phyloP scores from a whole-genome alignment of 1,284 basidiomycete genomes.

The Microbotryum lychnidis-dioicae region DNA sequence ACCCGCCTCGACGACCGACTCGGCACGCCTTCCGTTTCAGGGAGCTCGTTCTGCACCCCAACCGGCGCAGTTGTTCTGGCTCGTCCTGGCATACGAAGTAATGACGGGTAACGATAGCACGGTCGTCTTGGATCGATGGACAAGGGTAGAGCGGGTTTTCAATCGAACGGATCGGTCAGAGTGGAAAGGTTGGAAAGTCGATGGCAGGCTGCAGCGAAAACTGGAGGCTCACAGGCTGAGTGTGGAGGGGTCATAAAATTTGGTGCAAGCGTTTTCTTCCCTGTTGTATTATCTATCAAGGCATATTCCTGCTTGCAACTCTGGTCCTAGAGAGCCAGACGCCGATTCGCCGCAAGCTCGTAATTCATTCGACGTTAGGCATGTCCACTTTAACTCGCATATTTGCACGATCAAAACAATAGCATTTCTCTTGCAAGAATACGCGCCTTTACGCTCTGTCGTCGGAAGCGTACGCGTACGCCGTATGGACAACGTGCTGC shows the following conservation, averaged over 20 bases:
- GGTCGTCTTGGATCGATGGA: slow-evolving; percentile 8
- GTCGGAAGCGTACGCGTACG: too few relatives aligned
- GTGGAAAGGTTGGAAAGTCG: slow-evolving; percentile 17
- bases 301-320: too few relatives aligned
- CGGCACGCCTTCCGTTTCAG: not conserved
- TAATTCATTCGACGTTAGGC: too few relatives aligned
- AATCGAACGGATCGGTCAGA: not conserved
- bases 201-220: slow-evolving; percentile 7
- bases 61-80: slow-evolving; percentile 15
- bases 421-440: too few relatives aligned
- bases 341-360: too few relatives aligned
- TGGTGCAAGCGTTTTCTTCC: too few relatives aligned
- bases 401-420: too few relatives aligned
- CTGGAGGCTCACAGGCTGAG: not conserved
- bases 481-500: too few relatives aligned
- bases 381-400: too few relatives aligned
- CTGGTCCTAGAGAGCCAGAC: too few relatives aligned
- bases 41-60: slow-evolving; percentile 22
- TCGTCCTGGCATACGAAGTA: slow-evolving; percentile 25
- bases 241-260: not conserved
- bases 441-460: too few relatives aligned
- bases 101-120: slow-evolving; percentile 6
- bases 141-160: slow-evolving; percentile 12
- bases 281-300: too few relatives aligned
- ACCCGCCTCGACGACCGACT: slow-evolving; percentile 1